Conservation (phyloP, 192 early-diverging fungal genomes). For the Podila minutissima region DNA sequence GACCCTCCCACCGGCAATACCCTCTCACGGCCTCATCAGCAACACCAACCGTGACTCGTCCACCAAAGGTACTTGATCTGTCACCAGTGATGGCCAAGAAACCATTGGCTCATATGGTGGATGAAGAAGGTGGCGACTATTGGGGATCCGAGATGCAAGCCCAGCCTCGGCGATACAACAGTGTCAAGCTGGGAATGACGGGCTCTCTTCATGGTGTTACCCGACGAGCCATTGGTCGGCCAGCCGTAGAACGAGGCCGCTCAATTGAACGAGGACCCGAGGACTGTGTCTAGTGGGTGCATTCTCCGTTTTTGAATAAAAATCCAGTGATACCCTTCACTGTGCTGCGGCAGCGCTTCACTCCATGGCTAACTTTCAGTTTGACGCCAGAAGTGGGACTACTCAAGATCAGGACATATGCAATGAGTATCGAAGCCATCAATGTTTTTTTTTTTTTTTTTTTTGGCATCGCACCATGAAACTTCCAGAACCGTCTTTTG, state of each 20-base stretch:
- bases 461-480: too few relatives aligned
- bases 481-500: too few relatives aligned
- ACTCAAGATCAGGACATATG: too few relatives aligned
- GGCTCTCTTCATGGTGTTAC: slow-evolving; percentile 33
- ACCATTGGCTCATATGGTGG: slow-evolving; percentile 3
- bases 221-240: slow-evolving; percentile 38
- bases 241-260: slow-evolving; percentile 28
- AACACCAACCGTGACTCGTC: background rate
- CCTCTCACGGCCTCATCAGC: background rate
- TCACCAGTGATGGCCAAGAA: slow-evolving; percentile 7
- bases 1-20: background rate
- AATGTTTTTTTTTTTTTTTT: too few relatives aligned
- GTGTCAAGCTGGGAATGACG: slow-evolving; percentile 44
- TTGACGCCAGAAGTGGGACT: too few relatives aligned
- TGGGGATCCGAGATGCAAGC: slow-evolving; percentile 14
- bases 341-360: too few relatives aligned
- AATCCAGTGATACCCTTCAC: too few relatives aligned
- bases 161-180: slow-evolving; percentile 42
- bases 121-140: slow-evolving; percentile 46
- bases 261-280: slow-evolving; percentile 42
- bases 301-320: too few relatives aligned
- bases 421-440: too few relatives aligned
- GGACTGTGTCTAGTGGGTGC: slow-evolving; percentile 29
- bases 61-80: background rate
- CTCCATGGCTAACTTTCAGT: too few relatives aligned